Evolutionary conservation across 2,329 filamentous ascomycete species (phyloP), one percentile per base, ranked within the genome.

Genomic region (Bisporella sp.): DNA sequence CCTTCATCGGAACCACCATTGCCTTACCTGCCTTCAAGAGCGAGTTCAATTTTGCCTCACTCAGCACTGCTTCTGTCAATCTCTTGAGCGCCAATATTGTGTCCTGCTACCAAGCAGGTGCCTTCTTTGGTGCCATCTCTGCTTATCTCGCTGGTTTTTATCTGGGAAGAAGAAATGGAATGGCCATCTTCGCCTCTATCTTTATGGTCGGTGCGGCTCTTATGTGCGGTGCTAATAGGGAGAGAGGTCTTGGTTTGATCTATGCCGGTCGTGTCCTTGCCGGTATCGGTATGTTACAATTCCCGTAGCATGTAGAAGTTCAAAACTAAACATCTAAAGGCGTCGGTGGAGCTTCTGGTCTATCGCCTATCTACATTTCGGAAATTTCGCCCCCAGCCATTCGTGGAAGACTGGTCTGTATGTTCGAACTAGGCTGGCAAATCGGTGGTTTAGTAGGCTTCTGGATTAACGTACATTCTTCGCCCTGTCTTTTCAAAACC

Each of bases 31-130:
- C 85, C 0, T 91, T 91, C 67, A 73, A 72, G 42, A 61, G 72
- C 1, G 87, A 91, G 63, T 92, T 92, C 65, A 60, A 71, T 11
- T 84, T 90, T 59, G 70, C 66, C 2, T 49, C 77, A 83, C 68
- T 67, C 64, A 4, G 52, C 3, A 48, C 64, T 0, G 49, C 60
- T 3, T 62, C 77, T n/a, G 69, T 82, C 30, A 76, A 81, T 31
- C 68, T 86, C 4, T 71, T 86, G 45, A 83, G 81, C 61, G 73
- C 83, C 60, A 92, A 91, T 66, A 89, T 91, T 54, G 87, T 90
- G 47, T 89, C 84, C 30, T 79, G 85, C 48, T 91, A 89, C 70
- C 88, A 92, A 68, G 88, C 87, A 7, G 87, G 87, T 52, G 87
- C 87, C 53, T 91, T 93, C 71, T 91, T 92, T 59, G 88, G 88